These are phyloP conservation scores for Penicillium sp. DNA, from an alignment of 2,329 filamentous ascomycete genomes.

Conservation along the genomic window DNA sequence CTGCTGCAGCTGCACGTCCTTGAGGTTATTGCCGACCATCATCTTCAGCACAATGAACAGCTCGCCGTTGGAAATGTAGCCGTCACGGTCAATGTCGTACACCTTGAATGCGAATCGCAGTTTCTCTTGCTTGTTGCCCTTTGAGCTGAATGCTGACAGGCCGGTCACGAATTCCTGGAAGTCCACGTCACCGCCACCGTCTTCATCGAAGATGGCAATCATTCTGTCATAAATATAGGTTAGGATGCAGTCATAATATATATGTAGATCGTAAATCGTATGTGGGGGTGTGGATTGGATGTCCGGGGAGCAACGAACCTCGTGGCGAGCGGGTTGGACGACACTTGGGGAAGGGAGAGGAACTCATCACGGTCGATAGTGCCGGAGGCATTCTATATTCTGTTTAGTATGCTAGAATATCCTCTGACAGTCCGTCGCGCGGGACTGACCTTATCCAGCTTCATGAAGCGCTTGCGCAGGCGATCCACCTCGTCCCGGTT, in stretches of 20 bases:
- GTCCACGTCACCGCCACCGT: conserved; percentile 93
- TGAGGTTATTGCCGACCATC: conserved; percentile 99
- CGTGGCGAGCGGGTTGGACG: conserved; percentile 91
- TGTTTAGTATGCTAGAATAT: not conserved
- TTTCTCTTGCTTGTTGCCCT: conserved; percentile 99
- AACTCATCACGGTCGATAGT: conserved; percentile 99
- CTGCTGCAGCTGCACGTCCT: conserved; percentile 96
- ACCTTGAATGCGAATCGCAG: conserved; percentile 96
- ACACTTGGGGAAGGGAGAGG: conserved; percentile 91
- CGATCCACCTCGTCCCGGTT: conserved; percentile 95
- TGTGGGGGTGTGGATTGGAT: not conserved
- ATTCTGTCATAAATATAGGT: conserved; percentile 51
- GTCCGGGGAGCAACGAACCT: conserved; percentile 49
- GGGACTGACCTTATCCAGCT: conserved; percentile 74
- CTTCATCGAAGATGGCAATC: conserved; percentile 99
- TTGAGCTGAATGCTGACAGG: conserved; percentile 88
- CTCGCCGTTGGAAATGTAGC: conserved; percentile 97
- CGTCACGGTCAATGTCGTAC: conserved; percentile 97
- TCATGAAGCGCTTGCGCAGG: conserved; percentile 96
- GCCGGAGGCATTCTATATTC: conserved; percentile 77
- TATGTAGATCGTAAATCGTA: not conserved
- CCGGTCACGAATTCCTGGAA: conserved; percentile 98
- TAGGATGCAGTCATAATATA: not conserved
- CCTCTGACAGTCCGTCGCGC: not conserved
- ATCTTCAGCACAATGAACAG: conserved; percentile 99